phyloP scores from a whole-genome alignment of 768 basidiomycete species.

The Termitomyces eurrhizus region DNA sequence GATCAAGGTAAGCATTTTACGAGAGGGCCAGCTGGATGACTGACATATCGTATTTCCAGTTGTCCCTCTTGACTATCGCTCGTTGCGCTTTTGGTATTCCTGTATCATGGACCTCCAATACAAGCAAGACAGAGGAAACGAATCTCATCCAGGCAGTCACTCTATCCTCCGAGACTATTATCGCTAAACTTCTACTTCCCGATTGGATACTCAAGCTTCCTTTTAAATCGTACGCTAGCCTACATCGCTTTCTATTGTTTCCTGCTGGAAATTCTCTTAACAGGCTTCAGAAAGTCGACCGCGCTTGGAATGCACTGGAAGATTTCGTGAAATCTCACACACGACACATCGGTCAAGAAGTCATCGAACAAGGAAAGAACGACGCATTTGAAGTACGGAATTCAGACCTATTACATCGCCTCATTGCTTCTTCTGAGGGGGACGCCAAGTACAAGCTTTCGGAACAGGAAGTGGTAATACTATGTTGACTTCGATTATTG shows the following conservation, averaged over 20 bases:
- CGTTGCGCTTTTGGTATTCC: conserved; percentile 23
- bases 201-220: conserved; percentile 22
- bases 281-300: conserved; percentile 17
- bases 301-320: not conserved
- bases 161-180: conserved; percentile 13
- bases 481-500: not conserved
- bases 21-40: not conserved
- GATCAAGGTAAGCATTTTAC: conserved; percentile 15
- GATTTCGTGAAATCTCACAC: not conserved
- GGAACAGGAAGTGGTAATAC: conserved; percentile 20
- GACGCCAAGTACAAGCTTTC: conserved; percentile 16
- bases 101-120: conserved; percentile 14
- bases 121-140: conserved; percentile 2
- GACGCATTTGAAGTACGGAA: conserved; percentile 1
- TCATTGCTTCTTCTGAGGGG: conserved; percentile 17
- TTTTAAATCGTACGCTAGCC: conserved; percentile 15
- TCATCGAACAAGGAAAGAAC: not conserved
- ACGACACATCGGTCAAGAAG: conserved; percentile 9
- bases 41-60: conserved; percentile 4
- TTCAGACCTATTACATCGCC: conserved; percentile 16
- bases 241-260: not conserved
- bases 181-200: conserved; percentile 17
- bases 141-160: conserved; percentile 9
- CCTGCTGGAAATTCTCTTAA: not conserved
- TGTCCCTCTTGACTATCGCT: conserved; percentile 20